These are phyloP conservation scores for Zygosaccharomyces bisporus DNA, from an alignment of 805 yeast genomes.

Conservation along the genomic window DNA sequence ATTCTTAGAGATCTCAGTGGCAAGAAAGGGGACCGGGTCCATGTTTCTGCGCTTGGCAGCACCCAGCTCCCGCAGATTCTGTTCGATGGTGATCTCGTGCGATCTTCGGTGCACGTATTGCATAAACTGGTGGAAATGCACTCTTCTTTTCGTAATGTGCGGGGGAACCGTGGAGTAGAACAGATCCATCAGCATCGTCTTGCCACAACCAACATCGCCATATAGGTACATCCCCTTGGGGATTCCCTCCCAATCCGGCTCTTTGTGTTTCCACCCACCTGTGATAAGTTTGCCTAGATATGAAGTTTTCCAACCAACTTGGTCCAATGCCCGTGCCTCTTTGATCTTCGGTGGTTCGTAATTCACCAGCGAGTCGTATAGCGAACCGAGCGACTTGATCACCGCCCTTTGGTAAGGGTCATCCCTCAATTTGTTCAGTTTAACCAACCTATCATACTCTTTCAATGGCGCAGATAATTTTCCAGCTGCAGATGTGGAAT, in stretches of 20 bases:
- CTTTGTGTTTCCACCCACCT: conserved; percentile 16
- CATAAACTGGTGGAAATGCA: conserved; percentile 97
- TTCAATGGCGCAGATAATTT: conserved; percentile 42
- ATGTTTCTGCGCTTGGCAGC: conserved; percentile 46
- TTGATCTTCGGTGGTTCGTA: conserved; percentile 63
- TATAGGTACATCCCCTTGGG: conserved; percentile 87
- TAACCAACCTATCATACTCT: conserved; percentile 48
- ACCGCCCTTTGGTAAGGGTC: conserved; percentile 81
- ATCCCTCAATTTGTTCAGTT: conserved; percentile 52
- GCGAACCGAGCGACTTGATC: conserved; percentile 53
- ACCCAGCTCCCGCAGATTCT: conserved; percentile 42
- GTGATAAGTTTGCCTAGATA: conserved; percentile 23
- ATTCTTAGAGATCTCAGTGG: conserved; percentile 73
- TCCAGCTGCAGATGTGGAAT: not conserved
- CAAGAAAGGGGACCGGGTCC: conserved; percentile 80
- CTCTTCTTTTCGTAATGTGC: conserved; percentile 70
- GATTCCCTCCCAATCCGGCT: conserved; percentile 35
- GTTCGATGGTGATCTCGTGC: conserved; percentile 64
- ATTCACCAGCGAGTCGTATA: conserved; percentile 50
- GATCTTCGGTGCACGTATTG: conserved; percentile 85
- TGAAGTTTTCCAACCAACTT: conserved; percentile 43
- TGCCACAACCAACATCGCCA: conserved; percentile 98
- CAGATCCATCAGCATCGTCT: conserved; percentile 96
- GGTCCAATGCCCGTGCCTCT: conserved; percentile 48
- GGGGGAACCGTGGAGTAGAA: conserved; percentile 81